These are phyloP conservation scores for Volvox africanus DNA, from an alignment of 139 green algal genomes.

Conservation along the genomic window DNA sequence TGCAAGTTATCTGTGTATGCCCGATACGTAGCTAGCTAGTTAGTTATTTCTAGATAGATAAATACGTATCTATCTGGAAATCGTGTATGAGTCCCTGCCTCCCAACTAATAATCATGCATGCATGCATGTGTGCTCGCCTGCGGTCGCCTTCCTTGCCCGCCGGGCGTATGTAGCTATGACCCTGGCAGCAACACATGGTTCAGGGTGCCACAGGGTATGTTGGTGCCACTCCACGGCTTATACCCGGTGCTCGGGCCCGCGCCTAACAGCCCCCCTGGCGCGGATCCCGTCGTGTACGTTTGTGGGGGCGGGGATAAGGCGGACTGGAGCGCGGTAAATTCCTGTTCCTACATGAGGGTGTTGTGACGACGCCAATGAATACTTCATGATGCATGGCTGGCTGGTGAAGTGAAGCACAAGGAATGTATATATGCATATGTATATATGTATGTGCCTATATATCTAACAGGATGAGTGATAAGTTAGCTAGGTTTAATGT, in stretches of 20 bases:
- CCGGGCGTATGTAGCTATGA: constrained; percentile 9
- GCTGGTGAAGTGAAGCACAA: no score
- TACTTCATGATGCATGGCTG: no score
- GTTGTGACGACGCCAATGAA: no score
- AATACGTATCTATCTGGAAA: neutral
- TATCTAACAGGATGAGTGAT: no score
- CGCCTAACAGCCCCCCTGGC: neutral
- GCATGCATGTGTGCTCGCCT: no score
- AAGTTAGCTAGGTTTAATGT: no score
- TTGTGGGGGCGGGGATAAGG: neutral
- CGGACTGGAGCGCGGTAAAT: neutral
- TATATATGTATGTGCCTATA: neutral
- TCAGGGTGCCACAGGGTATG: neutral
- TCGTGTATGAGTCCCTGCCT: neutral
- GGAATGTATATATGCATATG: neutral
- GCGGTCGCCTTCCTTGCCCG: no score
- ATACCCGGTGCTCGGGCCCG: neutral
- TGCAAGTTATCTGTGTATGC: no score
- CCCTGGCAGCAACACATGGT: neutral
- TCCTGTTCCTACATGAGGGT: neutral
- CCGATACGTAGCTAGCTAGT: no score
- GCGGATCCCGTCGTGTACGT: neutral
- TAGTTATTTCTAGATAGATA: neutral
- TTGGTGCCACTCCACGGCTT: neutral
- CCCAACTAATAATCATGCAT: neutral